These are phyloP conservation scores for Tricholomella constricta DNA, from an alignment of 768 basidiomycete species.

Conservation along the genomic window DNA sequence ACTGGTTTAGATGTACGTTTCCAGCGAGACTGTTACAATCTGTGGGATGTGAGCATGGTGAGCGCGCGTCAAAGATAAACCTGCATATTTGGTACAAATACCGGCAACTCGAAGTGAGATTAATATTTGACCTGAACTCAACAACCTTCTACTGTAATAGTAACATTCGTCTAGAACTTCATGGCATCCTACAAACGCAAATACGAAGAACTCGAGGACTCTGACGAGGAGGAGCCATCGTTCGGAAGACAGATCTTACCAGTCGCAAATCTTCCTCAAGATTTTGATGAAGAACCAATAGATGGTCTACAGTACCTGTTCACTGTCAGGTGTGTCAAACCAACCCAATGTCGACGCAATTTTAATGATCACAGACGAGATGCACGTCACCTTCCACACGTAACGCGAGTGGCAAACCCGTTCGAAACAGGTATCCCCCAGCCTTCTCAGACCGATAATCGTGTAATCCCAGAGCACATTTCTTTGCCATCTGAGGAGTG, in stretches of 20 bases:
- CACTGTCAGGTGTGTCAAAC: slow-evolving; percentile 62
- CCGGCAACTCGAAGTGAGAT: not conserved
- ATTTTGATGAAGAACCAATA: slow-evolving; percentile 63
- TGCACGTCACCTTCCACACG: slow-evolving; percentile 61
- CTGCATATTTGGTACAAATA: not conserved
- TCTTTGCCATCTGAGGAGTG: slow-evolving; percentile 68
- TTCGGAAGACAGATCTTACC: slow-evolving; percentile 76
- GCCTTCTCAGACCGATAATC: slow-evolving; percentile 16
- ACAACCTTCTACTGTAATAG: not conserved
- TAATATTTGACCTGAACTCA: not conserved
- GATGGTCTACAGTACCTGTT: slow-evolving; percentile 84
- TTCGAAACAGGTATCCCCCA: slow-evolving; percentile 47
- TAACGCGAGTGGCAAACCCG: slow-evolving; percentile 69
- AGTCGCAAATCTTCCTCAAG: slow-evolving; percentile 74
- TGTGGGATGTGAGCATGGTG: not conserved
- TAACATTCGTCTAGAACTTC: not conserved
- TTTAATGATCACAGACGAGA: slow-evolving; percentile 57
- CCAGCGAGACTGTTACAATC: not conserved
- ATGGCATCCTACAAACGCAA: slow-evolving; percentile 55
- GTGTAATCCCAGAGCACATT: slow-evolving; percentile 28
- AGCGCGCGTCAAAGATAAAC: not conserved
- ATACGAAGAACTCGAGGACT: slow-evolving; percentile 48
- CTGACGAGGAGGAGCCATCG: slow-evolving; percentile 61
- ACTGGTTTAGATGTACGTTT: slow-evolving; percentile 4
- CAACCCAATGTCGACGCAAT: not conserved